Conservation (phyloP, 2,329 filamentous ascomycete genomes). For the Phyllachora maydis region DNA sequence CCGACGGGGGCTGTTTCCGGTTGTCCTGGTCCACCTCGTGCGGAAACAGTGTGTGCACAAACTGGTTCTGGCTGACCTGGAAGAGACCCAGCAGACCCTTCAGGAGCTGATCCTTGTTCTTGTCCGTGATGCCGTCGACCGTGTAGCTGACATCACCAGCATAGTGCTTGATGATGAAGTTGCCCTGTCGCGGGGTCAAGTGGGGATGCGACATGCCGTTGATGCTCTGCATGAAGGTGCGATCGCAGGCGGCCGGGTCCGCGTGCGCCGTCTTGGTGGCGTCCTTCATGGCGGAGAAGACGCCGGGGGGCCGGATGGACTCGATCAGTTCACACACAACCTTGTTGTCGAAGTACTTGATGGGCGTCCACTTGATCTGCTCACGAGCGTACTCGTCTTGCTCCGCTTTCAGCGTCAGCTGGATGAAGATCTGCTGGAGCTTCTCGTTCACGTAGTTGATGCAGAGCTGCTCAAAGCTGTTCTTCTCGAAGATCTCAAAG, state of each 20-base stretch:
- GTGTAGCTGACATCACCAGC: slow-evolving; percentile 91
- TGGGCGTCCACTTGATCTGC: slow-evolving; percentile 96
- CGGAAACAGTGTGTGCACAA: slow-evolving; percentile 78
- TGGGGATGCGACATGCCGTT: slow-evolving; percentile 85
- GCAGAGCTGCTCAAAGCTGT: slow-evolving; percentile 96
- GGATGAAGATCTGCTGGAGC: slow-evolving; percentile 96
- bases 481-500: slow-evolving; percentile 98
- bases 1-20: slow-evolving; percentile 78
- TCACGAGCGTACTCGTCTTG: slow-evolving; percentile 94
- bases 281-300: slow-evolving; percentile 93
- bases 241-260: slow-evolving; percentile 81
- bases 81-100: slow-evolving; percentile 87
- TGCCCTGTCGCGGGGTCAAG: slow-evolving; percentile 77
- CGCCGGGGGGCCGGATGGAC: slow-evolving; percentile 68
- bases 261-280: slow-evolving; percentile 97
- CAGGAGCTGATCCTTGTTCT: slow-evolving; percentile 94
- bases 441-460: slow-evolving; percentile 99
- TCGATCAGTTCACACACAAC: slow-evolving; percentile 96
- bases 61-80: slow-evolving; percentile 62
- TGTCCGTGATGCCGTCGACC: slow-evolving; percentile 93
- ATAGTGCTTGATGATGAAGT: slow-evolving; percentile 98
- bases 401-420: slow-evolving; percentile 86
- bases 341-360: slow-evolving; percentile 99
- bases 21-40: slow-evolving; percentile 90
- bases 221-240: slow-evolving; percentile 85